These are phyloP conservation scores for Apostasia shenzhenica DNA, from an alignment of 106 monocot genomes.

Conservation along the genomic window DNA sequence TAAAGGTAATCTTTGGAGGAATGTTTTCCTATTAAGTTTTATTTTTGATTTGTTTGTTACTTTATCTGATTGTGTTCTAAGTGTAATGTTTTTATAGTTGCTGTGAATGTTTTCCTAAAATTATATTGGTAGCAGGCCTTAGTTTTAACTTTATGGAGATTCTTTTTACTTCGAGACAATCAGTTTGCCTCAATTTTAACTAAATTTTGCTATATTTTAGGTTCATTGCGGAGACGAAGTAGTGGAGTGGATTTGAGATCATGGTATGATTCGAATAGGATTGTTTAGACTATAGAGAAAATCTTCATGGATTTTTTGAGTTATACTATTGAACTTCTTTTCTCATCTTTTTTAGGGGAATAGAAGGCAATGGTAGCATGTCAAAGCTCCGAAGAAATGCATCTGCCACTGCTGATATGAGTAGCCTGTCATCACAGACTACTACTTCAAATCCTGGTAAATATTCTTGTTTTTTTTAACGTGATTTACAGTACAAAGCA, in stretches of 20 bases:
- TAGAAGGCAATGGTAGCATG: slow-evolving; percentile 22
- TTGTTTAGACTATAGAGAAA: too few species aligned
- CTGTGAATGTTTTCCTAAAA: too few species aligned
- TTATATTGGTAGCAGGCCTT: too few species aligned
- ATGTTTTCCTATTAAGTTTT: neutral
- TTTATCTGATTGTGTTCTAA: too few species aligned
- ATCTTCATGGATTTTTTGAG: too few species aligned
- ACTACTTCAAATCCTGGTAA: slow-evolving; percentile 44
- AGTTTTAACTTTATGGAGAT: too few species aligned
- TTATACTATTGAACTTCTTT: neutral
- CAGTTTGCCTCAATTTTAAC: too few species aligned
- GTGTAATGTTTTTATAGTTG: too few species aligned
- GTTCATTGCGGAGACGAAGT: slow-evolving; percentile 43
- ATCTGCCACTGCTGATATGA: slow-evolving; percentile 62
- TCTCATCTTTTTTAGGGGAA: slow-evolving; percentile 20
- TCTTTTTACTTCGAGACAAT: too few species aligned
- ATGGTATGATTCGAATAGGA: slow-evolving; percentile 16
- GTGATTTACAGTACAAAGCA: neutral
- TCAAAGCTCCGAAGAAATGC: slow-evolving; percentile 59
- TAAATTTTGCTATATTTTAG: slow-evolving; percentile 10
- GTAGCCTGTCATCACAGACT: slow-evolving; percentile 29
- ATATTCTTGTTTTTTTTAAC: neutral
- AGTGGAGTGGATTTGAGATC: slow-evolving; percentile 41
- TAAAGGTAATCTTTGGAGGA: slow-evolving; percentile 28
- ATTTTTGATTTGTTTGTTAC: neutral